These are phyloP conservation scores for Fusarium anthophilum DNA, from an alignment of 2,329 filamentous ascomycete genomes.

Conservation along the genomic window DNA sequence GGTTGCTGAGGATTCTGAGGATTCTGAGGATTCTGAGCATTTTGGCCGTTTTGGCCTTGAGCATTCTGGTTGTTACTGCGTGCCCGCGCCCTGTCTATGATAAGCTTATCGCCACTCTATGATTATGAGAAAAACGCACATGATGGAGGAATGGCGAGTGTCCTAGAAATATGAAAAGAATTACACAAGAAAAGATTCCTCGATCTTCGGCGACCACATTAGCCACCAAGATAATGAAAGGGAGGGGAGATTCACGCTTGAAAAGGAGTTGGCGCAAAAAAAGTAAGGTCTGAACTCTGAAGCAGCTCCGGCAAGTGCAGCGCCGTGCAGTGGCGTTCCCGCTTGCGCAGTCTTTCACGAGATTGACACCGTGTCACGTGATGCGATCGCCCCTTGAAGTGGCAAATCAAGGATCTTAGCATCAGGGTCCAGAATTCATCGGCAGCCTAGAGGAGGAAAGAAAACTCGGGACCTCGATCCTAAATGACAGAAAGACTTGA, in stretches of 20 bases:
- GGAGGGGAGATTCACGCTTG: constrained; percentile 1
- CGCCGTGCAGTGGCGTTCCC: constrained; percentile 38
- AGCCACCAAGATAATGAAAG: background rate
- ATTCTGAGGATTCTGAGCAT: background rate
- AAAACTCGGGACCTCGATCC: background rate
- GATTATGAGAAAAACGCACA: constrained; percentile 16
- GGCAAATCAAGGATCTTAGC: constrained; percentile 3
- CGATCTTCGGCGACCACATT: constrained; percentile 6
- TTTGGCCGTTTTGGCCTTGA: no score
- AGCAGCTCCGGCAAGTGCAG: constrained; percentile 21
- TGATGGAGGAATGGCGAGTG: background rate
- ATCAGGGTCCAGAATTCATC: background rate
- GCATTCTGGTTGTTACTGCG: constrained; percentile 29
- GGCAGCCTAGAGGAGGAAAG: background rate
- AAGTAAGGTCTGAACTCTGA: constrained; percentile 8
- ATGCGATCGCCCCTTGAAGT: background rate
- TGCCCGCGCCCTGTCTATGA: constrained; percentile 34
- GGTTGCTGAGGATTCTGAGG: constrained; percentile 5
- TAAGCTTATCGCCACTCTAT: constrained; percentile 17
- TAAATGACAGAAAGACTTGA: background rate
- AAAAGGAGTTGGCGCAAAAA: constrained; percentile 34
- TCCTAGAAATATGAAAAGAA: background rate
- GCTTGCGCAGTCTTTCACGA: constrained; percentile 14
- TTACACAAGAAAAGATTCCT: background rate
- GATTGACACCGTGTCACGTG: constrained; percentile 51